A percentile compares a stretch with the other conserved stretches of the same genome.
These are phyloP conservation scores for Neurospora tetrasperma DNA, from an alignment of 495 filamentous ascomycete species.

Conservation along the genomic window DNA sequence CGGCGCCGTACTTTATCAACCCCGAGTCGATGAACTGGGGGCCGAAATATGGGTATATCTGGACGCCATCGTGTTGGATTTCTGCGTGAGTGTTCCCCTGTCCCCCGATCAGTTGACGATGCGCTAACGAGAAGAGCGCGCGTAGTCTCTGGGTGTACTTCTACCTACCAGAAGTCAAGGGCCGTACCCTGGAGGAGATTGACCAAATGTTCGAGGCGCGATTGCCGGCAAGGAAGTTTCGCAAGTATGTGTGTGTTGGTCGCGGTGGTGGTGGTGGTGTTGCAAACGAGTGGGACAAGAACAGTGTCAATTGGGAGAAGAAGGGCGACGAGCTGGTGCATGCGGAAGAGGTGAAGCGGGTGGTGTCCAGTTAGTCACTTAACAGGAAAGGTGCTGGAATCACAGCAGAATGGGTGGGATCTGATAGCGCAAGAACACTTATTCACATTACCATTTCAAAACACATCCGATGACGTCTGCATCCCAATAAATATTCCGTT, in stretches of 20 bases:
- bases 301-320: background rate
- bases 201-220: constrained; percentile 30
- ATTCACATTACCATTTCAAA: background rate
- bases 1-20: constrained; percentile 53
- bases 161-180: background rate
- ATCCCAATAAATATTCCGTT: background rate
- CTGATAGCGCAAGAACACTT: background rate
- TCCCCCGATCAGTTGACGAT: constrained; percentile 33
- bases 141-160: constrained; percentile 13
- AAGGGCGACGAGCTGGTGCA: background rate
- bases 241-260: constrained; percentile 33
- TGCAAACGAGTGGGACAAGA: background rate
- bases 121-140: constrained; percentile 39
- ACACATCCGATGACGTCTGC: background rate
- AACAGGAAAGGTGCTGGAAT: background rate
- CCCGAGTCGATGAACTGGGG: constrained; percentile 46
- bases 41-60: constrained; percentile 47
- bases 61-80: constrained; percentile 27
- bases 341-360: background rate
- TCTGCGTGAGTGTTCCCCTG: constrained; percentile 38
- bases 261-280: background rate
- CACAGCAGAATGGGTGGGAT: background rate
- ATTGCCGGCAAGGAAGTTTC: constrained; percentile 38
- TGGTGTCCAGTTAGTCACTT: background rate
- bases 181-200: constrained; percentile 6